These are phyloP conservation scores for Sporobolomyces phaffii DNA, from an alignment of 768 basidiomycete genomes.

Conservation along the genomic window DNA sequence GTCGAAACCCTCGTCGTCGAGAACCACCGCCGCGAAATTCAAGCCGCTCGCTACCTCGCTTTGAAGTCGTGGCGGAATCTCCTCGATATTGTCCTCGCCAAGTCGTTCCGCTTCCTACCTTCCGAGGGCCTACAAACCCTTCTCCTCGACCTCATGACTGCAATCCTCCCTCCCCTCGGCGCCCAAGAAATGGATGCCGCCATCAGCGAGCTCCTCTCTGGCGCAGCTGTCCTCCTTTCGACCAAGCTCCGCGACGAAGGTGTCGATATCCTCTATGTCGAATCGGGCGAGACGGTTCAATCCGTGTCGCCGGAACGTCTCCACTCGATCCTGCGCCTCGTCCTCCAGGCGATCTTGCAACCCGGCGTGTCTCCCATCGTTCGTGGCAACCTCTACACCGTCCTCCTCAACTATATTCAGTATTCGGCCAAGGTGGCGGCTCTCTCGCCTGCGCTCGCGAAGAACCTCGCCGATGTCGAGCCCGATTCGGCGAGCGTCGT, in stretches of 20 bases:
- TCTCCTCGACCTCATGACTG: conserved; percentile 80
- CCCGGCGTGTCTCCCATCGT: conserved; percentile 75
- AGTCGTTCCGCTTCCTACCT: conserved; percentile 76
- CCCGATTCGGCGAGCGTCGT: conserved; percentile 30
- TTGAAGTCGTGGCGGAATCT: conserved; percentile 80
- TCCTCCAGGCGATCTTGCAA: conserved; percentile 68
- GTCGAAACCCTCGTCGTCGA: conserved; percentile 77
- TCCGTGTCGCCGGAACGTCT: conserved; percentile 63
- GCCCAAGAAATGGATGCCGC: conserved; percentile 62
- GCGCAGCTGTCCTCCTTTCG: conserved; percentile 70
- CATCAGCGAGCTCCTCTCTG: conserved; percentile 75
- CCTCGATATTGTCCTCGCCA: conserved; percentile 75
- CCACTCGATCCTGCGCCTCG: conserved; percentile 62
- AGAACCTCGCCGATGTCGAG: conserved; percentile 13
- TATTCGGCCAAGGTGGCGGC: conserved; percentile 47
- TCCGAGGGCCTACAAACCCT: conserved; percentile 78
- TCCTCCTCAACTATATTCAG: conserved; percentile 81
- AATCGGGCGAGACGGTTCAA: conserved; percentile 50
- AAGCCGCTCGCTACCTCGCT: conserved; percentile 61
- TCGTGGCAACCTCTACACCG: conserved; percentile 89
- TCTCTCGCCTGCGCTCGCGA: conserved; percentile 21
- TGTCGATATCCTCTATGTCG: conserved; percentile 51
- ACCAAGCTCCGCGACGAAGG: conserved; percentile 71
- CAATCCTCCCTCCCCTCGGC: conserved; percentile 64
- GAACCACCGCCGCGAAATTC: conserved; percentile 77